Evolutionary conservation across 495 filamentous ascomycete species (phyloP).

Genomic region (Penicillium bialowiezense): DNA sequence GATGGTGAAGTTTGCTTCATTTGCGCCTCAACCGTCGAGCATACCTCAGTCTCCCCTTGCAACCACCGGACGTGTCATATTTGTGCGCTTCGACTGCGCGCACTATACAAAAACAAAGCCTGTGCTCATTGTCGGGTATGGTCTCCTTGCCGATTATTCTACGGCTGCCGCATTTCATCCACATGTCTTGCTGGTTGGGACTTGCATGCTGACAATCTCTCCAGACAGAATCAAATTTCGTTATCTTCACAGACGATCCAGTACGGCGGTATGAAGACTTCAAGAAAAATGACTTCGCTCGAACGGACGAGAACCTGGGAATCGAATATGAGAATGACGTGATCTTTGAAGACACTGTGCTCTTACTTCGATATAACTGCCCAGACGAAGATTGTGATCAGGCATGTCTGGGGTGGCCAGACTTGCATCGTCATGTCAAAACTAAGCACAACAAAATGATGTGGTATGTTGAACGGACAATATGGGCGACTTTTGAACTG

Average conservation of each 20-base stretch:
- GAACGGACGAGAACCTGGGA: constrained; percentile 76
- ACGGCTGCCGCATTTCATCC: background rate
- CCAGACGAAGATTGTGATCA: constrained; percentile 82
- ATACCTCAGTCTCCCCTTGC: constrained; percentile 85
- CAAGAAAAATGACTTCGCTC: constrained; percentile 63
- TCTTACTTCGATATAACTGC: constrained; percentile 94
- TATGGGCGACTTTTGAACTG: background rate
- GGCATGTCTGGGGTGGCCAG: constrained; percentile 88
- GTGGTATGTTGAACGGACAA: constrained; percentile 56
- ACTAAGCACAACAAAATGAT: constrained; percentile 78
- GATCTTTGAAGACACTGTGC: constrained; percentile 81
- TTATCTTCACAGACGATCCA: constrained; percentile 86
- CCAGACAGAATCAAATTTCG: constrained; percentile 71
- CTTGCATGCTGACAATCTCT: constrained; percentile 23
- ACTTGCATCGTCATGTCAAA: constrained; percentile 89
- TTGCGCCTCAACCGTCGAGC: constrained; percentile 81
- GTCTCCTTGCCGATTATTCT: constrained; percentile 6
- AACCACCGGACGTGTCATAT: constrained; percentile 96
- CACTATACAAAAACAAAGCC: constrained; percentile 90
- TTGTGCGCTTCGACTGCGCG: constrained; percentile 82
- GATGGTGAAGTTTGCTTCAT: constrained; percentile 93
- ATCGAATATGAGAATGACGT: constrained; percentile 84
- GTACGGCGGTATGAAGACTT: constrained; percentile 84
- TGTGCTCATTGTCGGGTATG: constrained; percentile 91
- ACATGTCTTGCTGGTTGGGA: background rate